Evolutionary conservation across 2,329 filamentous ascomycete genomes (phyloP).

Genomic region (Moelleriella libera): DNA sequence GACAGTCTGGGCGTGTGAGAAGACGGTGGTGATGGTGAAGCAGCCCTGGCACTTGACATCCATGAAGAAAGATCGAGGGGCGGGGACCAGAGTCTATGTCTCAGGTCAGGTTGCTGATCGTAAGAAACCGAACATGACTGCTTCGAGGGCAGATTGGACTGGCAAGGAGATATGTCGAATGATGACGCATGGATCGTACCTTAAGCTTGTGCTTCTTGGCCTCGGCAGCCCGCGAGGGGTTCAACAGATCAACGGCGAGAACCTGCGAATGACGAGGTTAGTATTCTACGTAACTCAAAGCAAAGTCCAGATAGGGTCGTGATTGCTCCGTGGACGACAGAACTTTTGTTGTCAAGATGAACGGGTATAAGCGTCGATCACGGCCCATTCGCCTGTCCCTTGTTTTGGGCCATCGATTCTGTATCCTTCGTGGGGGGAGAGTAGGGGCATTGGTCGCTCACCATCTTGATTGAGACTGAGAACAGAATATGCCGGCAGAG

Average conservation of each 20-base stretch:
- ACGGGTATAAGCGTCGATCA: background rate
- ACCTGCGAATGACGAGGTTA: constrained; percentile 51
- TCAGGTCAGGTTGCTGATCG: too few relatives aligned
- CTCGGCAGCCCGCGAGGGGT: constrained; percentile 95
- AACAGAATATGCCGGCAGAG: constrained; percentile 23
- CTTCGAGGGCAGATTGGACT: too few relatives aligned
- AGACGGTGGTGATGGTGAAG: constrained; percentile 99
- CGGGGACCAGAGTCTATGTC: constrained; percentile 90
- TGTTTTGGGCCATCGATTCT: constrained; percentile 6
- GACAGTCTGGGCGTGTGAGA: constrained; percentile 99
- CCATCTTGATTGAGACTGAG: constrained; percentile 52
- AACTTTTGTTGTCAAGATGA: background rate
- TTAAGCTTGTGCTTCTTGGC: constrained; percentile 99
- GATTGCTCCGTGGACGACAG: background rate
- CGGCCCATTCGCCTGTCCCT: background rate
- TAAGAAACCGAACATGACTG: too few relatives aligned
- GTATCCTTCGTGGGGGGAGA: constrained; percentile 7
- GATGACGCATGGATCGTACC: too few relatives aligned
- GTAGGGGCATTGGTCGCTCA: constrained; percentile 30
- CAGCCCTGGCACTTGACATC: constrained; percentile 99
- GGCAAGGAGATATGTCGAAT: too few relatives aligned
- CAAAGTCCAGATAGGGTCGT: background rate
- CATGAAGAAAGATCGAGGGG: constrained; percentile 99
- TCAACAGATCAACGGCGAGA: constrained; percentile 99
- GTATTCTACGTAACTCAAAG: constrained; percentile 15